Evolutionary conservation across 768 basidiomycete species (phyloP), one percentile per base, ranked within the genome.

Genomic region (Cystobasidium tubakii): DNA sequence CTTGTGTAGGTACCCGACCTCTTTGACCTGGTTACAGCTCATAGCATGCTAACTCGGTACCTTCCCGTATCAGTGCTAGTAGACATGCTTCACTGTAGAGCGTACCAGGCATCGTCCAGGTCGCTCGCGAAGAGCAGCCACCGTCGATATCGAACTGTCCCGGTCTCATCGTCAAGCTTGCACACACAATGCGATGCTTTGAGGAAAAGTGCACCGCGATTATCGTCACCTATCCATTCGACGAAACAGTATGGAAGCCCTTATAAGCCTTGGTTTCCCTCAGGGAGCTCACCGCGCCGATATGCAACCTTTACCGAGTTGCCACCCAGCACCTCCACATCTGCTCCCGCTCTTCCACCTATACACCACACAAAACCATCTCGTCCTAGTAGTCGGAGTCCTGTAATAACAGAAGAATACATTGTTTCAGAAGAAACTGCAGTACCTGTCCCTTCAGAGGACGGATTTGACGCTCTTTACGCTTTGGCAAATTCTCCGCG

Each of bases 281-380:
- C 53, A 4, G 10, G 21, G 10, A 6, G 13, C 12, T 13, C 57
- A 31, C 13, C 13, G 6, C 57, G 57, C 10, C 6, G 13, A 7
- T 60, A 60, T 60, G 57, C 57, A 27, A 60, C 57, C 29, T 25
- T 60, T 60, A 60, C 57, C 33, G 57, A 60, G 33, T 34, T 60
- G 57, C 57, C 57, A 60, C 25, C 29, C 29, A 34, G 17, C 9
- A 13, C 33, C 29, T 27, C 57, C 6, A 34, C 21, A 7, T 29
- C 25, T 60, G 27, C 13, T 27, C 15, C 57, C 21, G 29, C 57
- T 2, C 57, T 25, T 60, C 57, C 57, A 21, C 21, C 46, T 50
- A 9, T 50, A 12, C 46, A 9, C 7, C 7, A 19, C n/a, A 12
- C 46, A n/a, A 50, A 50, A 19, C 21, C 46, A 19, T 17, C 46